A percentile compares a stretch with the other conserved stretches of the same genome.
These are phyloP conservation scores for Tripidium arundinaceum DNA, from an alignment of 202 grass and related monocot species.

Conservation along the genomic window DNA sequence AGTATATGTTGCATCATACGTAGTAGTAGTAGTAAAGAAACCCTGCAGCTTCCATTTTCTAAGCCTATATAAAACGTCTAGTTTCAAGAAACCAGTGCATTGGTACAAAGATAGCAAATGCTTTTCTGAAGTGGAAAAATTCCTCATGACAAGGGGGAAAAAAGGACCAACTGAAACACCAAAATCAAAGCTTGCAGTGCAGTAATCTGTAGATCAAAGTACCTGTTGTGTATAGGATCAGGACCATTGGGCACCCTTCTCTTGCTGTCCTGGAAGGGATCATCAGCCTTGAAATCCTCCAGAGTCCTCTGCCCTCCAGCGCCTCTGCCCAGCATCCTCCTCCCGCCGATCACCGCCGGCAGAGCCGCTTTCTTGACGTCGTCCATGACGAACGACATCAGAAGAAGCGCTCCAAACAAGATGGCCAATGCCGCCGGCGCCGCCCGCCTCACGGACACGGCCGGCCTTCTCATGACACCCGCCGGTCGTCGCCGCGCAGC, in stretches of 20 bases:
- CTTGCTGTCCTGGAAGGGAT: conserved; percentile 61
- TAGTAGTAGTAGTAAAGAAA: neutral
- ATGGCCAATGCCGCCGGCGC: conserved; percentile 26
- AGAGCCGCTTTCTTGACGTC: neutral
- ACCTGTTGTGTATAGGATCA: conserved; percentile 99
- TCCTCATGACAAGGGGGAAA: neutral
- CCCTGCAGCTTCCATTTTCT: neutral
- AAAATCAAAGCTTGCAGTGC: conserved; percentile 2
- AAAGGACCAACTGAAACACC: neutral
- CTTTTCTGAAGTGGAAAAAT: neutral
- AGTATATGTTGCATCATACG: neutral
- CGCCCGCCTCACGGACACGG: conserved; percentile 24
- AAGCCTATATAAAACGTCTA: neutral
- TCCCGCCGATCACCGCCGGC: conserved; percentile 32
- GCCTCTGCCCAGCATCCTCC: conserved; percentile 35
- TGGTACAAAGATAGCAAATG: neutral
- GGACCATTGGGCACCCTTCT: conserved; percentile 90
- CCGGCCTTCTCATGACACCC: conserved; percentile 37
- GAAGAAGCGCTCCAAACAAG: conserved; percentile 36
- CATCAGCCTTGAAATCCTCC: conserved; percentile 32
- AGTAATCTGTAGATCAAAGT: conserved; percentile 22
- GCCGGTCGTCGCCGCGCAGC: neutral
- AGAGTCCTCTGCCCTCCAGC: conserved; percentile 7
- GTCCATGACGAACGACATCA: conserved; percentile 34
- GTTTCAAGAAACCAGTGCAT: conserved; percentile 19